Base-by-base conservation (phyloP, 257 asterid species). In the Haberlea rhodopensis region DNA sequence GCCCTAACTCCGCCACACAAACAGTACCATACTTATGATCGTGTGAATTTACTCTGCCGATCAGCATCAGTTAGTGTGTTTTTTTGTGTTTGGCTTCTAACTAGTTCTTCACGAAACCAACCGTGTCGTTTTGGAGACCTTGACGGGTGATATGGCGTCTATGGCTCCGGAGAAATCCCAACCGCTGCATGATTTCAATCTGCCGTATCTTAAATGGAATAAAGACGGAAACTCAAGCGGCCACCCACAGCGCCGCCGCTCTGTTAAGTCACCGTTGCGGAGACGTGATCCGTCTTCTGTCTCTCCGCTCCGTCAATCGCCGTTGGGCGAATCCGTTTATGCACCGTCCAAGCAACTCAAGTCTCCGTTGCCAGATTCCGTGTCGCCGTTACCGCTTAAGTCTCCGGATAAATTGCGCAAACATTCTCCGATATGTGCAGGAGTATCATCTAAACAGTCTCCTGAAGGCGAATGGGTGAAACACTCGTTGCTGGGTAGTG, bases 141-240 rank as follows among this genome's bases (percentile, higher is more conserved):
- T 63, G 32, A 49, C 2, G 27, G 27, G 23, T 56, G 63, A 22
- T 15, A 75, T 75, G 84, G 74, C 75, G 46, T 70, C 82, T 20
- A 76, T 81, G 6, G 85, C 58, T 21, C 91, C 95, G 57, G 82
- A 84, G 22, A 86, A 86, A 71, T 80, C 95, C 52, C 89, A 80
- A 76, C 83, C 88, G 73, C 84, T 86, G 21, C 90, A 84, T 75
- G 82, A 81, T 73, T 86, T 86, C 52, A 74, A 78, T 22, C 80
- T 80, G 52, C 80, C 89, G 60, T 84, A 75, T 60, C 76, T 86
- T 69, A 78, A 78, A 45, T 87, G 95, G 91, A 87, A 75, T 62
- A 84, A 82, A 83, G 81, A 80, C 63, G 73, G 77, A 15, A 73
- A 69, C 62, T 63, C 86, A 53, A 52, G 60, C 69, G 78, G 77